phyloP scores from a whole-genome alignment of 139 green algal species.

The Auxenochlorella pyrenoidosa region DNA sequence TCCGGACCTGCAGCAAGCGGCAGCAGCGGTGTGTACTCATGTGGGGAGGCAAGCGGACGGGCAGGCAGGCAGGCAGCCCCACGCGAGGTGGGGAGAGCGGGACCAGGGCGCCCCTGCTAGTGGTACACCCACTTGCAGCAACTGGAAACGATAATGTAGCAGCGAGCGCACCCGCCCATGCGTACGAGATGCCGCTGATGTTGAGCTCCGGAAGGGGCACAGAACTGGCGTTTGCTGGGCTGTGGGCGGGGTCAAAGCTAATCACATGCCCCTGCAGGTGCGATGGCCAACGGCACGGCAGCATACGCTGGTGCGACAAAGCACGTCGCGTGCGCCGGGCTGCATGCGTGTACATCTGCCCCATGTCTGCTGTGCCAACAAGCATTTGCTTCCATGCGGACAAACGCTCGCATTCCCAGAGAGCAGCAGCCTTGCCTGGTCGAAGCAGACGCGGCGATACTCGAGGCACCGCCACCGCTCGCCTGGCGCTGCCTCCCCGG shows the following conservation, averaged over 20 bases:
- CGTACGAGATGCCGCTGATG: neutral
- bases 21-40: too few species aligned
- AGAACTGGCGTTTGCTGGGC: neutral
- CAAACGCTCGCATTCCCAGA: too few species aligned
- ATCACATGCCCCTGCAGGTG: neutral
- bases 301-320: neutral
- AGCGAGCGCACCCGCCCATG: neutral
- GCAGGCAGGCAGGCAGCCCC: too few species aligned
- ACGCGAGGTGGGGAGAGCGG: too few species aligned
- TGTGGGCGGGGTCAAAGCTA: neutral
- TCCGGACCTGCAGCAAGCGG: neutral
- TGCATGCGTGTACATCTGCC: too few species aligned
- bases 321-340: too few species aligned
- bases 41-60: too few species aligned
- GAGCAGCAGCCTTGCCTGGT: neutral
- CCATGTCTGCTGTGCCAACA: neutral
- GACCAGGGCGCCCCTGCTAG: neutral
- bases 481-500: neutral
- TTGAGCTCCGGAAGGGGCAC: neutral
- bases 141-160: neutral
- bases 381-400: neutral
- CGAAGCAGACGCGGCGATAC: neutral
- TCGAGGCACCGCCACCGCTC: neutral
- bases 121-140: too few species aligned
- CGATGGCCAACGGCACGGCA: neutral